Evolutionary conservation across 352 stramenopile genomes (phyloP), one percentile per base, ranked within the genome.

Genomic region (Thraustochytrium sp.): DNA sequence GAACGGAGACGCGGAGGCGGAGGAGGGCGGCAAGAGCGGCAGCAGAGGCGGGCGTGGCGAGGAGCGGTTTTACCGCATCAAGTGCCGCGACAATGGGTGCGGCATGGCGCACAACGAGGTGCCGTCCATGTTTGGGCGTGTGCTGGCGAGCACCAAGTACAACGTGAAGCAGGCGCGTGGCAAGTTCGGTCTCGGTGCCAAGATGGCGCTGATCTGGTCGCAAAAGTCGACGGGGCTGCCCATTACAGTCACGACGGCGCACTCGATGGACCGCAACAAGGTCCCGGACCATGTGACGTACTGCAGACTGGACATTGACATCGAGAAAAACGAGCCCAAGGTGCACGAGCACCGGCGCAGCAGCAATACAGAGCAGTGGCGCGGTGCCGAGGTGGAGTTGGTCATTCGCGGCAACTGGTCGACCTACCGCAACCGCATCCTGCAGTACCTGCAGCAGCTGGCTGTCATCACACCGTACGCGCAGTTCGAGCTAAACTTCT

Each of bases 151-250:
- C 46, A 92, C 85, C 61, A 96, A 96, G 85, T 95, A 95, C 82
- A 91, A 91, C 40, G 91, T 95, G 5, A 84, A 91, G 26, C 92
- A 96, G 86, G 93, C 91, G 1, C 76, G 88, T 8, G 92, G 92
- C 44, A 96, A 96, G 84, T 96, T 95, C 85, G 92, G 92, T 42
- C 85, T 96, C n/a, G 92, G 92, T 18, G 91, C 92, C 31, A 96
- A 96, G 85, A 95, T 96, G 92, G 92, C 92, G 11, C 85, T 96
- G 59, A 96, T 96, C 76, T 96, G 92, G 92, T 89, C 85, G 51
- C 94, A 95, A 85, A 95, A 95, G 82, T 91, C 85, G 65, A 94
- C 90, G 2, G 91, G 91, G 0, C 85, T 94, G 38, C 92, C 92
- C 2, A 94, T 96, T 84, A 77, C 86, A 49, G 87, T 94, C 2